These are phyloP conservation scores for Mucuna pruriens DNA, from an alignment of 306 rosid species.

Conservation along the genomic window DNA sequence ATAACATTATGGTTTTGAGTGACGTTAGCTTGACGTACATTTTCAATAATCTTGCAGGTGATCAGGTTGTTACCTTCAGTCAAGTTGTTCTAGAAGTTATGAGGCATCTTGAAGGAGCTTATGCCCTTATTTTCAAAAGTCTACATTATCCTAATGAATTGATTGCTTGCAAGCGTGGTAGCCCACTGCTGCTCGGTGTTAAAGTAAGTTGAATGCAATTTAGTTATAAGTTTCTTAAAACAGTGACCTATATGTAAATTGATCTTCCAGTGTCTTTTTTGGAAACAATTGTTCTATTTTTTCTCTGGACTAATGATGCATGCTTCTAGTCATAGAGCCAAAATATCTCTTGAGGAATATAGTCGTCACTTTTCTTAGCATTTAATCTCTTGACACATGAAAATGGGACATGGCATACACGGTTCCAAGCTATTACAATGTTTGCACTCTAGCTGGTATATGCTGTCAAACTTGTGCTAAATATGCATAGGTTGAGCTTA, in stretches of 20 bases:
- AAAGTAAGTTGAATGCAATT: constrained; percentile 65
- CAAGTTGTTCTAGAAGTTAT: constrained; percentile 97
- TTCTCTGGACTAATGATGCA: constrained; percentile 16
- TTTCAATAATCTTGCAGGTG: constrained; percentile 63
- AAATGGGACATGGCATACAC: not conserved
- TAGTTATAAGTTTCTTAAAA: constrained; percentile 9
- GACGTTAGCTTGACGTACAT: constrained; percentile 42
- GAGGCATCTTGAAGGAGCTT: constrained; percentile 99
- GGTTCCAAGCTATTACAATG: not conserved
- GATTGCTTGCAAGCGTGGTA: constrained; percentile 99
- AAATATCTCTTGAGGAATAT: not conserved
- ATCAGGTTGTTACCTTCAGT: constrained; percentile 79
- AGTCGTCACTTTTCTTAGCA: not conserved
- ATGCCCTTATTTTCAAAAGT: constrained; percentile 97
- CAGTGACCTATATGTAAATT: not conserved
- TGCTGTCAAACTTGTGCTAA: not conserved
- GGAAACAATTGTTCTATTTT: not conserved
- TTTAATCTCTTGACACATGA: not conserved
- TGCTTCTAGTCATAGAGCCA: constrained; percentile 21
- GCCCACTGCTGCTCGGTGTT: constrained; percentile 93
- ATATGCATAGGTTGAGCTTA: not conserved
- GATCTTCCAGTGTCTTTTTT: not conserved
- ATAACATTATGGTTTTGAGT: not conserved
- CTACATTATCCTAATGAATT: constrained; percentile 90
- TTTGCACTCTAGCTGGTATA: not conserved